phyloP scores from a whole-genome alignment of 805 yeast species.

The Ogataea sp. region DNA sequence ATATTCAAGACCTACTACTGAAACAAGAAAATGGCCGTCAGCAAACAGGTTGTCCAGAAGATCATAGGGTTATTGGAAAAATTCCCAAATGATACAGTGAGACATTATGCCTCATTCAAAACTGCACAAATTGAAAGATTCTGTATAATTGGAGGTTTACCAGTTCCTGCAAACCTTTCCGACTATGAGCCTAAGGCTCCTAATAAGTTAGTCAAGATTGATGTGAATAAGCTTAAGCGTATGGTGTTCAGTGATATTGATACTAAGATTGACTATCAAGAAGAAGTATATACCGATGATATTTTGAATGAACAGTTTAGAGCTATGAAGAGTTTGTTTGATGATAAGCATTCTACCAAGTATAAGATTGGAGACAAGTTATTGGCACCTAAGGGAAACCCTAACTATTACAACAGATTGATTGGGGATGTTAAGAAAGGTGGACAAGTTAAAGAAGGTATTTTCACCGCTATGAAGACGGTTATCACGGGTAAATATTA shows the following conservation, averaged over 20 bases:
- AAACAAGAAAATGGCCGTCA: no score
- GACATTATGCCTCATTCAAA: conserved; percentile 64
- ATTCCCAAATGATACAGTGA: conserved; percentile 61
- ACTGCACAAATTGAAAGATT: conserved; percentile 54
- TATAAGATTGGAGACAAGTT: conserved; percentile 62
- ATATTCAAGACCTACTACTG: no score
- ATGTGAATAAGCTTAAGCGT: conserved; percentile 29
- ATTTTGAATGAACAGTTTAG: conserved; percentile 44
- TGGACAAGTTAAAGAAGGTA: conserved; percentile 62
- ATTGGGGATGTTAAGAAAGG: conserved; percentile 51
- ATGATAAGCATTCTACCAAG: conserved; percentile 54
- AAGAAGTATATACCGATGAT: conserved; percentile 43
- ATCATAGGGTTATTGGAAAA: conserved; percentile 51
- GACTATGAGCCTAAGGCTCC: conserved; percentile 25
- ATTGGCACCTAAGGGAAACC: conserved; percentile 76
- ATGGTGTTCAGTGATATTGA: conserved; percentile 28
- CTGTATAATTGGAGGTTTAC: conserved; percentile 41
- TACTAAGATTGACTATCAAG: conserved; percentile 31
- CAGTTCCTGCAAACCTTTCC: conserved; percentile 15
- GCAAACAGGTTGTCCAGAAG: conserved; percentile 34
- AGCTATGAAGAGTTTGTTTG: conserved; percentile 48
- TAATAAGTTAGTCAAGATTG: conserved; percentile 24
- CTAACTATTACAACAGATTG: conserved; percentile 66
- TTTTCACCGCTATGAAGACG: conserved; percentile 60
- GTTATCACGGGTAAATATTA: conserved; percentile 64